Percentiles rank a stretch among this genome's conserved stretches.
Conservation (phyloP, 1,284 basidiomycete species). For the Heterobasidion parviporum region DNA sequence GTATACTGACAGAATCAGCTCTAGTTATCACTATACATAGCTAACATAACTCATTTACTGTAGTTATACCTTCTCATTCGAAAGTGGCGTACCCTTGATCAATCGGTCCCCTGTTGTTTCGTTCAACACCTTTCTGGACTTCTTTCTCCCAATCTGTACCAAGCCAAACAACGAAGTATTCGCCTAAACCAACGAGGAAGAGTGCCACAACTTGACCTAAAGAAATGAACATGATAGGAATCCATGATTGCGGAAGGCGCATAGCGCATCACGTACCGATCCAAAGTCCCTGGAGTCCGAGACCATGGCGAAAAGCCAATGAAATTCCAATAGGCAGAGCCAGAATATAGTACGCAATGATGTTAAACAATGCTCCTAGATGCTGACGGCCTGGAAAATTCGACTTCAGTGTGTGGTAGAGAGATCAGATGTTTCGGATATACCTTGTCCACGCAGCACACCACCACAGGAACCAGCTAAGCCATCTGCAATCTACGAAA, state of each 20-base stretch:
- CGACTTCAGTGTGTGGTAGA: not conserved
- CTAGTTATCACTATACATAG: not conserved
- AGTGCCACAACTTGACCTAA: conserved; percentile 65
- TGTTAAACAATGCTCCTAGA: conserved; percentile 66
- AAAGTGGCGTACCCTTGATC: not conserved
- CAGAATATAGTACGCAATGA: conserved; percentile 69
- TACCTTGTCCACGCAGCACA: conserved; percentile 60
- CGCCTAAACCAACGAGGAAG: conserved; percentile 63
- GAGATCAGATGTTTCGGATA: not conserved
- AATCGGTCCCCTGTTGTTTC: conserved; percentile 1
- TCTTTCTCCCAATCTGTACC: conserved; percentile 62
- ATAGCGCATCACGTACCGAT: conserved; percentile 30
- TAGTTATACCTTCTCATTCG: not conserved
- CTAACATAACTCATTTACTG: not conserved
- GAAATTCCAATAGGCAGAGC: conserved; percentile 66
- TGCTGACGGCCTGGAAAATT: conserved; percentile 56
- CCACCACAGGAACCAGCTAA: conserved; percentile 69
- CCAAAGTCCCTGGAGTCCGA: conserved; percentile 65
- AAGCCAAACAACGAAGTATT: conserved; percentile 58
- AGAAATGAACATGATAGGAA: not conserved
- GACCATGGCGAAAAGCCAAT: conserved; percentile 46
- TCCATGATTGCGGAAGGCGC: not conserved
- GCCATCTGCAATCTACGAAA: conserved; percentile 48
- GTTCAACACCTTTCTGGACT: conserved; percentile 37
- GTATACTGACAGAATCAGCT: not conserved